Evolutionary conservation across 768 basidiomycete species (phyloP).

Genomic region (Russula emetica): DNA sequence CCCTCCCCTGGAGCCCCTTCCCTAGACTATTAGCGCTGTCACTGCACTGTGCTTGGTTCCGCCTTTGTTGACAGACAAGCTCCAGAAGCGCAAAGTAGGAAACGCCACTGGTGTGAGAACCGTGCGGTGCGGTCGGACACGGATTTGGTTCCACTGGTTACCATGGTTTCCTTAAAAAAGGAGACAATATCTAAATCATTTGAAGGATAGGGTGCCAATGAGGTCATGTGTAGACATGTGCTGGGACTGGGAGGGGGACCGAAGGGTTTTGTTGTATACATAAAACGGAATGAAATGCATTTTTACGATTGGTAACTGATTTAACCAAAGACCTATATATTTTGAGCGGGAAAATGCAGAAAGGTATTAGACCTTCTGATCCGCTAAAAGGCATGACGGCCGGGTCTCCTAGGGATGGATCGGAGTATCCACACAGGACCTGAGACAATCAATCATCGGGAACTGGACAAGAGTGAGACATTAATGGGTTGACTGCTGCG

Average conservation of each 20-base stretch:
- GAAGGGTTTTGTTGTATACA: not conserved
- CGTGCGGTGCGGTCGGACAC: not conserved
- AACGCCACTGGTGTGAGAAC: constrained; percentile 2
- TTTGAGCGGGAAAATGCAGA: not conserved
- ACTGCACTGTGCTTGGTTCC: not conserved
- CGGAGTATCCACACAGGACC: not conserved
- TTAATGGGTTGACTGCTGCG: not conserved
- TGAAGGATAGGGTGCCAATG: not conserved
- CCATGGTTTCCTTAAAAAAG: constrained; percentile 16
- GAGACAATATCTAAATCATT: constrained; percentile 5
- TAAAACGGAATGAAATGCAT: constrained; percentile 1
- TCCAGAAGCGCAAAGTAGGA: not conserved
- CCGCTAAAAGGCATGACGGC: not conserved
- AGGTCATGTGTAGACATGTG: not conserved
- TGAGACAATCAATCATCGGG: not conserved
- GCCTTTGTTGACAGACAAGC: not conserved
- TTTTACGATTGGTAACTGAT: not conserved
- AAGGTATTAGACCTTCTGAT: not conserved
- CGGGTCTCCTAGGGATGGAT: not conserved
- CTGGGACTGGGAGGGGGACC: not conserved
- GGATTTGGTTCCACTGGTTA: constrained; percentile 6
- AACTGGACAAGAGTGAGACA: not conserved
- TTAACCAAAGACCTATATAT: not conserved
- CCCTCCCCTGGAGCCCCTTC: not conserved
- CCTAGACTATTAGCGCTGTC: not conserved